Evolutionary conservation across 805 yeast genomes (phyloP), one percentile per base, ranked within the genome.

Genomic region (Cyberlindnera veronae): DNA sequence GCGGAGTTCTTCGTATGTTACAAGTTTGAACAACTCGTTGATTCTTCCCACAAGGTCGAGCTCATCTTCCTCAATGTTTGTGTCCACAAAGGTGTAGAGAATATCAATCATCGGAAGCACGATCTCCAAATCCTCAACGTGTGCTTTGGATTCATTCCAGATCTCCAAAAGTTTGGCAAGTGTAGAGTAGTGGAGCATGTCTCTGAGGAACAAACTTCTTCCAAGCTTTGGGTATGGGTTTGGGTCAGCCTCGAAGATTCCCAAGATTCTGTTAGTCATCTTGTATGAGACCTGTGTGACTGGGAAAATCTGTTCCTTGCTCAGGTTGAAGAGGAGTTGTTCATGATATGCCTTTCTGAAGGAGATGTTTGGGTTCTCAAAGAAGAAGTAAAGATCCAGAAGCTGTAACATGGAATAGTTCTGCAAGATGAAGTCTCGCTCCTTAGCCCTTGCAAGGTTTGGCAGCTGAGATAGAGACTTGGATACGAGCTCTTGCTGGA

Each of bases 81-180:
- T 50, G 30, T 58, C 53, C 5, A 63, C 44, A 21, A 60, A 51
- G 12, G 53, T 53, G 26, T 67, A 45, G 18, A 73, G 45, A 4
- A 67, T 49, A 10, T 61, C 57, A 23, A 84, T 59, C 29, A 81
- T 60, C 22, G 70, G 62, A 28, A 71, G 56, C 13, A 81, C 64
- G 32, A 75, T 69, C 4, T 71, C 72, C 30, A 76, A 68, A 54
- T 84, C 85, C 12, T 65, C 73, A 0, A 50, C 46, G 34, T 67
- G 67, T 1, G 87, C 82, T 28, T 68, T 67, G 1, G 90, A 75
- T 36, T 70, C 75, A 45, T 73, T 76, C 91, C 93, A 84, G 31
- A 82, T 64, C 29, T 71, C 69, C 49, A 83, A 63, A 39, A 81
- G 69, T 45, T 75, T 74, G 28, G 70, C 67, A 73, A 83, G 74